These are phyloP conservation scores for Penicillium nordicum DNA, from an alignment of 2,329 filamentous ascomycete species.

Conservation along the genomic window DNA sequence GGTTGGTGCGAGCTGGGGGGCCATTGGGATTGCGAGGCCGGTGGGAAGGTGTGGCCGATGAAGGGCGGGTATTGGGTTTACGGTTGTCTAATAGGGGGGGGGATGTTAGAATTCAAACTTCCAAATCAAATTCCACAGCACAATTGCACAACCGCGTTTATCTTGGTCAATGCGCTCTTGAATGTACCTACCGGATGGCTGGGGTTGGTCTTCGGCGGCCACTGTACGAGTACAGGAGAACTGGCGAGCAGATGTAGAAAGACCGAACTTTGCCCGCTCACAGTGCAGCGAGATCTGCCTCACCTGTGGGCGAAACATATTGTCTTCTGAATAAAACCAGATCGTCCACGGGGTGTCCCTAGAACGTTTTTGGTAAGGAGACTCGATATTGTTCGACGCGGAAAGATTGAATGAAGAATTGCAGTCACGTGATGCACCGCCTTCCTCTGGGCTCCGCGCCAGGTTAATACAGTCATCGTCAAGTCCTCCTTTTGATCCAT, in stretches of 20 bases:
- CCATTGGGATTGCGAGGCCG: slow-evolving; percentile 20
- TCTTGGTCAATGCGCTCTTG: background rate
- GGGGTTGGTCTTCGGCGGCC: slow-evolving; percentile 16
- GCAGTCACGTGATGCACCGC: slow-evolving; percentile 15
- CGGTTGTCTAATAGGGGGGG: background rate
- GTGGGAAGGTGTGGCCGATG: slow-evolving; percentile 11
- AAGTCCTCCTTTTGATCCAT: background rate
- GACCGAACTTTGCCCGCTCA: slow-evolving; percentile 13
- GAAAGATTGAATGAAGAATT: slow-evolving; percentile 8
- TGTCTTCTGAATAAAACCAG: slow-evolving; percentile 5
- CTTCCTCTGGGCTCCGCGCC: background rate
- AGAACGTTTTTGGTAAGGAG: background rate
- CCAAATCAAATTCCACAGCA: background rate
- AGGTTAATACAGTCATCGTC: background rate
- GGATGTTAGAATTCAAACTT: background rate
- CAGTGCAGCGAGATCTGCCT: slow-evolving; percentile 18
- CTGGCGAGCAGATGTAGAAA: slow-evolving; percentile 20
- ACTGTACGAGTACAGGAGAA: slow-evolving; percentile 25
- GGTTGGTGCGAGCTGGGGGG: slow-evolving; percentile 12
- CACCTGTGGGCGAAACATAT: slow-evolving; percentile 30
- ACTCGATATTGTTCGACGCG: background rate
- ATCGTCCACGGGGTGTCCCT: background rate
- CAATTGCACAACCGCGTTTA: background rate
- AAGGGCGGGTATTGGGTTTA: slow-evolving; percentile 4
- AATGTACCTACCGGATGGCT: slow-evolving; percentile 25